These are phyloP conservation scores for Carallia brachiata DNA, from an alignment of 345 rosid genomes.

Conservation along the genomic window DNA sequence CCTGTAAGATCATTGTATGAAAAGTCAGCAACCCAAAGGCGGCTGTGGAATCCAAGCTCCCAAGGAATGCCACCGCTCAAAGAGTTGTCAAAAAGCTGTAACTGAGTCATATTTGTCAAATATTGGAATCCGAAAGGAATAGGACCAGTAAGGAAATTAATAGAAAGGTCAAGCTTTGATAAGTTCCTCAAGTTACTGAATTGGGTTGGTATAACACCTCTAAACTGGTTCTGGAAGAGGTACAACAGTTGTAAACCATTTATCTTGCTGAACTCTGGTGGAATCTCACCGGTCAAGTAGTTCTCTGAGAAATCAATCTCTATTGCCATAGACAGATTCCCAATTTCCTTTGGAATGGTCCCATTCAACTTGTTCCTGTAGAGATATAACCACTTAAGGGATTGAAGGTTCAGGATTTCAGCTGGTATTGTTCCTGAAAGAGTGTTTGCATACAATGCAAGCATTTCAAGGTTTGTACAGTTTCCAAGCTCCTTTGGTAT, in stretches of 20 bases:
- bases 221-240: conserved; percentile 67
- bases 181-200: conserved; percentile 53
- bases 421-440: conserved; percentile 58
- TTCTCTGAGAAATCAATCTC: conserved; percentile 88
- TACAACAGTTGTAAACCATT: conserved; percentile 53
- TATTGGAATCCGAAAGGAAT: conserved; percentile 68
- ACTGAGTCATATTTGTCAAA: conserved; percentile 46
- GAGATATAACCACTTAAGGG: conserved; percentile 52
- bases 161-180: conserved; percentile 73
- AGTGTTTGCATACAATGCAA: conserved; percentile 72
- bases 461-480: conserved; percentile 51
- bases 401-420: conserved; percentile 54
- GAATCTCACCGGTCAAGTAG: conserved; percentile 55
- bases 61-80: conserved; percentile 68
- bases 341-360: conserved; percentile 63
- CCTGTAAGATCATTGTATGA: conserved; percentile 63
- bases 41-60: conserved; percentile 51
- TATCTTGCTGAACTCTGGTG: conserved; percentile 54
- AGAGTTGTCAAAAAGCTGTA: conserved; percentile 74
- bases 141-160: conserved; percentile 56
- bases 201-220: conserved; percentile 62
- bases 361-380: conserved; percentile 72
- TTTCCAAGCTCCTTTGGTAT: conserved; percentile 66
- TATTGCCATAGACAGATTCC: conserved; percentile 45
- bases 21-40: conserved; percentile 60